phyloP scores from a whole-genome alignment of 768 basidiomycete species.

The Terana coerulea region DNA sequence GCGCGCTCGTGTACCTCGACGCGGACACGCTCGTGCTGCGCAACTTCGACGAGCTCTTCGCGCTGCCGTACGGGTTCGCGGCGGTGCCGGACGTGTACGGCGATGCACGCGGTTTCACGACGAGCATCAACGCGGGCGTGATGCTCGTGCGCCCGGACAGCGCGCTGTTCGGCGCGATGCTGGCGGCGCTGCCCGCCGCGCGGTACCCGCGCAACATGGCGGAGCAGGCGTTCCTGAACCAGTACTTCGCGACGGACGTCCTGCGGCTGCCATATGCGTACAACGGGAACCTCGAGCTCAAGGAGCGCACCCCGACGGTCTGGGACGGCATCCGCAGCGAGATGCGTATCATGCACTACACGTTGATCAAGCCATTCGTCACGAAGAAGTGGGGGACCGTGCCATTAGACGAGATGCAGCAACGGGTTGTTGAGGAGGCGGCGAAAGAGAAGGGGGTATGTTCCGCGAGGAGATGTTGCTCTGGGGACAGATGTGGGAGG shows the following conservation, averaged over 20 bases:
- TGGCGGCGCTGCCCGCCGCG: conserved; percentile 26
- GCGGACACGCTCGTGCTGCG: conserved; percentile 40
- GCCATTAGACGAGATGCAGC: background rate
- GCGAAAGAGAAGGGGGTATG: background rate
- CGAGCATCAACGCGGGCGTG: conserved; percentile 39
- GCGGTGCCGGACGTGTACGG: conserved; percentile 38
- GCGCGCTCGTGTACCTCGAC: conserved; percentile 36
- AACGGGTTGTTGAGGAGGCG: conserved; percentile 4
- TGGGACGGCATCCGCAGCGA: conserved; percentile 33
- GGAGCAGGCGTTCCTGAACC: conserved; percentile 40
- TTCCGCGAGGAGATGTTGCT: conserved; percentile 1
- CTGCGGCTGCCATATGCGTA: conserved; percentile 37
- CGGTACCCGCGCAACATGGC: conserved; percentile 30
- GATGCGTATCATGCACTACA: conserved; percentile 37
- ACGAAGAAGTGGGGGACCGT: background rate
- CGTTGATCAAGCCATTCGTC: conserved; percentile 29
- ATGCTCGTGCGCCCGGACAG: conserved; percentile 31
- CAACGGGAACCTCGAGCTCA: conserved; percentile 40
- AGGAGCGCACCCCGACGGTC: conserved; percentile 27
- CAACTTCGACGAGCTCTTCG: conserved; percentile 42
- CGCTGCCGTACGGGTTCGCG: conserved; percentile 36
- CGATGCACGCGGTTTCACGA: conserved; percentile 28
- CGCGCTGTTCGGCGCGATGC: conserved; percentile 29
- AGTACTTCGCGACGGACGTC: conserved; percentile 34
- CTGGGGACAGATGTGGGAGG: conserved; percentile 3